Percentiles rank a stretch among this genome's conserved stretches.
These are phyloP conservation scores for Stachybotrys echinatus DNA, from an alignment of 2,329 filamentous ascomycete genomes.

Conservation along the genomic window DNA sequence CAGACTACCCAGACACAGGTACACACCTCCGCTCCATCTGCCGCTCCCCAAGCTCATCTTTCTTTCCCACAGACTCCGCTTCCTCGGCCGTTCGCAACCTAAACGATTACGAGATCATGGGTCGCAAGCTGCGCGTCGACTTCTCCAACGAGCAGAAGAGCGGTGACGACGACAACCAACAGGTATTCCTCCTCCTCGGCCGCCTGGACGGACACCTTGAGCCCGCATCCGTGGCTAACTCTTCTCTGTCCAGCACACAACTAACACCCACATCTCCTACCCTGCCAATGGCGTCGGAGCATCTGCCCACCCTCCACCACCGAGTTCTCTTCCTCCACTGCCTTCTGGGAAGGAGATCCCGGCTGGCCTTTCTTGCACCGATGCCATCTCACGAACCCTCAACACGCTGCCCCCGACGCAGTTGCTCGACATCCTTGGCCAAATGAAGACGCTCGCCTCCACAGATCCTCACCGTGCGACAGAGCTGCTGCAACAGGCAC, in stretches of 20 bases:
- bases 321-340: constrained; percentile 66
- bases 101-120: constrained; percentile 94
- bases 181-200: constrained; percentile 7
- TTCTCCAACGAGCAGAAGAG: constrained; percentile 89
- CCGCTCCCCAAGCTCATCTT: not conserved
- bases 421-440: constrained; percentile 85
- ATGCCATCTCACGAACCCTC: constrained; percentile 89
- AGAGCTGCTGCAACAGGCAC: constrained; percentile 80
- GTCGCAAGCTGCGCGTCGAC: constrained; percentile 88
- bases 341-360: constrained; percentile 82
- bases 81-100: constrained; percentile 92
- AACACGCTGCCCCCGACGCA: constrained; percentile 81
- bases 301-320: constrained; percentile 25
- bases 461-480: constrained; percentile 78
- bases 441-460: constrained; percentile 88
- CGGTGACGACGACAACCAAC: constrained; percentile 47
- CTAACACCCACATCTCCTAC: constrained; percentile 14
- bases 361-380: constrained; percentile 75
- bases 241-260: not conserved
- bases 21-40: constrained; percentile 15
- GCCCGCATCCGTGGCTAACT: not conserved
- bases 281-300: constrained; percentile 26
- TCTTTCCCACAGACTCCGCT: constrained; percentile 55
- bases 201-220: not conserved
- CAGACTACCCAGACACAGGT: constrained; percentile 91